These are phyloP conservation scores for Sporopachydermia quercuum DNA, from an alignment of 805 yeast genomes.

Conservation along the genomic window DNA sequence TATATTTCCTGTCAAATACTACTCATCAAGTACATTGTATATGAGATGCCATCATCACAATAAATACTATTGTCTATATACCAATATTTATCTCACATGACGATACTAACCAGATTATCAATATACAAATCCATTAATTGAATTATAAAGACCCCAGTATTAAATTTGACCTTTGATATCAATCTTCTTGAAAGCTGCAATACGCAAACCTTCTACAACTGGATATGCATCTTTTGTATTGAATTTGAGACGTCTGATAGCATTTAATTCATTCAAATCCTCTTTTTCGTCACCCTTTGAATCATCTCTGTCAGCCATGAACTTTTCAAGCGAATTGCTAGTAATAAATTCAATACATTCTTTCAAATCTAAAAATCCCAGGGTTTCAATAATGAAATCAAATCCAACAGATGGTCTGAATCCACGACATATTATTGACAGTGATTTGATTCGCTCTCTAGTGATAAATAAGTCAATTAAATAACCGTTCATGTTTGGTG, in stretches of 20 bases:
- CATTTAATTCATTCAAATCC: neutral
- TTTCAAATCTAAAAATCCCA: constrained; percentile 22
- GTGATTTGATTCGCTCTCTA: constrained; percentile 41
- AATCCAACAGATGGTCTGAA: constrained; percentile 24
- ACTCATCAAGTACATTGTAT: too few relatives aligned
- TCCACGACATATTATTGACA: constrained; percentile 39
- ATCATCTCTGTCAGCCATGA: constrained; percentile 8
- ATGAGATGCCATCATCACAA: too few relatives aligned
- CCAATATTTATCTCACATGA: too few relatives aligned
- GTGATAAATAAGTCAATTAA: constrained; percentile 39
- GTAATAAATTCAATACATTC: constrained; percentile 30
- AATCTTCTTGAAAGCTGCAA: constrained; percentile 35
- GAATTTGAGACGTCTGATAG: constrained; percentile 5
- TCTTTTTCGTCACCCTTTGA: constrained; percentile 3
- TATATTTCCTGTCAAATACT: too few relatives aligned
- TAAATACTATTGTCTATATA: too few relatives aligned
- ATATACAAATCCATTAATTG: too few relatives aligned
- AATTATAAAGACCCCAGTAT: too few relatives aligned
- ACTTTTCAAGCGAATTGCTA: constrained; percentile 23
- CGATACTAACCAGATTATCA: too few relatives aligned
- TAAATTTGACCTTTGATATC: constrained; percentile 85
- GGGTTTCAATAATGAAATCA: constrained; percentile 10
- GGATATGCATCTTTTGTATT: constrained; percentile 15
- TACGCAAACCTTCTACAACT: constrained; percentile 22
- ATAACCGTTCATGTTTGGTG: constrained; percentile 28